A percentile compares a stretch with the other conserved stretches of the same genome.
These are phyloP conservation scores for Prosopis cineraria DNA, from an alignment of 306 rosid species.

Conservation along the genomic window DNA sequence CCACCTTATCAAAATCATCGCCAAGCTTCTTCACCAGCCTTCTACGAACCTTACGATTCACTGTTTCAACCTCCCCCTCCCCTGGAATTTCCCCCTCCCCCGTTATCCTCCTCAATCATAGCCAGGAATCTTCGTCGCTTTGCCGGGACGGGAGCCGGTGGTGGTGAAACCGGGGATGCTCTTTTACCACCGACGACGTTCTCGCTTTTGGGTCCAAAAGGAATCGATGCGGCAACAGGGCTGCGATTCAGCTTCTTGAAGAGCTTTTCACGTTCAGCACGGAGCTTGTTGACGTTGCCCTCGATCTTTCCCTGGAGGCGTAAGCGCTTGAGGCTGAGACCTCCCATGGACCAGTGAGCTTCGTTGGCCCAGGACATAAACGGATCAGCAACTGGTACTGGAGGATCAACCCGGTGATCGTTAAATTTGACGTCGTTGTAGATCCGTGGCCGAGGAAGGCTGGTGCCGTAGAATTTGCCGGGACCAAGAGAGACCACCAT, in stretches of 20 bases:
- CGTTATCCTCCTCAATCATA: conserved; percentile 43
- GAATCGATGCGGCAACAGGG: neutral
- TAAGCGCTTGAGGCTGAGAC: conserved; percentile 72
- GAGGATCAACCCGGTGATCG: conserved; percentile 74
- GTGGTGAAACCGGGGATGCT: conserved; percentile 46
- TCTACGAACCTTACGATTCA: conserved; percentile 27
- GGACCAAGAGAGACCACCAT: conserved; percentile 80
- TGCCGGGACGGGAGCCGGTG: conserved; percentile 58
- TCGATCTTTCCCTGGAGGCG: conserved; percentile 83
- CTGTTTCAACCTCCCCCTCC: neutral
- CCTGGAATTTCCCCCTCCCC: conserved; percentile 12
- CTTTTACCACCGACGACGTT: neutral
- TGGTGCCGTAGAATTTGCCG: conserved; percentile 76
- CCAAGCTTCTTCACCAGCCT: conserved; percentile 79
- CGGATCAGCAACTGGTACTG: conserved; percentile 55
- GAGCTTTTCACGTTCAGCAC: conserved; percentile 47
- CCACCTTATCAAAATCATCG: conserved; percentile 83
- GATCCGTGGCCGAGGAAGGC: conserved; percentile 87
- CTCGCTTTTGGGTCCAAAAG: neutral
- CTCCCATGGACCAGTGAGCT: conserved; percentile 99
- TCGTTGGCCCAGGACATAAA: conserved; percentile 75
- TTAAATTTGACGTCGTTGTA: conserved; percentile 72
- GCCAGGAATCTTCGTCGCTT: conserved; percentile 57
- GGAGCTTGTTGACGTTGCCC: conserved; percentile 70
- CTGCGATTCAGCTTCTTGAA: conserved; percentile 31